Evolutionary conservation across 768 basidiomycete genomes (phyloP), one percentile per base, ranked within the genome.

Genomic region (Leccinum arenicola): DNA sequence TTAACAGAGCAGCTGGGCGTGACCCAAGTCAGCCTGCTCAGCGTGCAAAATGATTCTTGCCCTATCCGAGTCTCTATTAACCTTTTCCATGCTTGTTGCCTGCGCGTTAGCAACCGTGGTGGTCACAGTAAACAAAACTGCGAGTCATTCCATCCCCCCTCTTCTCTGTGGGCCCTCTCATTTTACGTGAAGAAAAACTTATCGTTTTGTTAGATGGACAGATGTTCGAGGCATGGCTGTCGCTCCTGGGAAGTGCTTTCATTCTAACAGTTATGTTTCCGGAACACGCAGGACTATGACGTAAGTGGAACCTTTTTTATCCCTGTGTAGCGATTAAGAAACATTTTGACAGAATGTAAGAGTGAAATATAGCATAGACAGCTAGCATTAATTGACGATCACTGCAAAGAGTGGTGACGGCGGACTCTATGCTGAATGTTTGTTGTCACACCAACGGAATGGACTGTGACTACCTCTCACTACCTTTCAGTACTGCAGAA

Each of bases 371-470:
- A 6, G 19, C 15, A 35, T 7, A 6, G 49, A 14, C 36, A 12
- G 3, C 19, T 19, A 17, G 48, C 10, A 17, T 57, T 5, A 27
- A 61, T 66, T 72, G 61, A 68, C 66, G 21, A 40, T 52, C 6
- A 36, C 15, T 36, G 54, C 7, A 29, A 50, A 87, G 84, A 85
- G 84, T 56, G 83, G 84, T 15, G 85, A 87, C 60, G 85, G 85
- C 25, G 85, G 86, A 2, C 67, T 87, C 14, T 86, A 87, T 56
- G 85, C 78, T 2, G 85, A 86, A 70, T 63, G 84, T 83, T 56
- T 54, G 80, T 53, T 50, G 3, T 19, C 14, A 23, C 17, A 53
- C 7, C 8, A 11, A 7, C 10, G 8, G 5, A 7, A 11, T 48
- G 10, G 17, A 38, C 55, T 43, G n/a, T 43, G 9, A 23, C 21